A percentile compares a stretch with the other conserved stretches of the same genome.
Evolutionary conservation across 495 filamentous ascomycete species (phyloP).

Genomic region (Aspergillus indologenus): DNA sequence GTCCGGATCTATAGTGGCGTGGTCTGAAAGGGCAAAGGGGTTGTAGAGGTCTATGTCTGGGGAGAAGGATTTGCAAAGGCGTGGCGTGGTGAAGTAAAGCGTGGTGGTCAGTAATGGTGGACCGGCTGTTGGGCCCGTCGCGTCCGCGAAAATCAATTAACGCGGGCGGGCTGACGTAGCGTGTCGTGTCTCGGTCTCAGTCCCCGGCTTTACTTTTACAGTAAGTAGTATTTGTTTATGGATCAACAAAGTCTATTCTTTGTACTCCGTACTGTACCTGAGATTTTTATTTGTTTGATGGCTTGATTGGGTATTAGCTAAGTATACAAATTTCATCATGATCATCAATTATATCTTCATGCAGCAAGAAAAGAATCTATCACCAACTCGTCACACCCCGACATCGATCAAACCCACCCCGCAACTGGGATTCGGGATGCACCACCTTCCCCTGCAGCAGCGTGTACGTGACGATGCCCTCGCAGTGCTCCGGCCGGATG

Average conservation of each 20-base stretch:
- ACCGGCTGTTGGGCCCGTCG: conserved; percentile 10
- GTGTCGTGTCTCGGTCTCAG: conserved; percentile 22
- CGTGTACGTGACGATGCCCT: conserved; percentile 86
- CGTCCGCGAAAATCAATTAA: conserved; percentile 30
- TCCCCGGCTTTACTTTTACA: too few species aligned
- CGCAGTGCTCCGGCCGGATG: conserved; percentile 84
- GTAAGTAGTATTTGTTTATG: too few species aligned
- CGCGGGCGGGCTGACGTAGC: conserved; percentile 29
- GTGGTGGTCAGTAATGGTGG: not conserved
- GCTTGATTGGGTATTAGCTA: too few species aligned
- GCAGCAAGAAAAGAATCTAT: conserved; percentile 2
- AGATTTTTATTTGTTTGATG: too few species aligned
- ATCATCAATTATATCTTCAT: not conserved
- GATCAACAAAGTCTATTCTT: not conserved
- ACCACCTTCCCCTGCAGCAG: conserved; percentile 90
- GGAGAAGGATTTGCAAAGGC: not conserved
- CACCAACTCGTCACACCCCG: conserved; percentile 86
- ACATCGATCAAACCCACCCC: conserved; percentile 83
- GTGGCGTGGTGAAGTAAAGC: not conserved
- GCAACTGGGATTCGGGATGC: conserved; percentile 76
- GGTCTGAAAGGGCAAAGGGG: too few species aligned
- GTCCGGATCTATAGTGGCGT: too few species aligned
- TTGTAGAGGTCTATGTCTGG: not conserved
- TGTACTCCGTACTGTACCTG: not conserved
- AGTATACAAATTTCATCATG: not conserved